Base-by-base conservation (phyloP, 345 rosid species). In the Melaleuca alternifolia region DNA sequence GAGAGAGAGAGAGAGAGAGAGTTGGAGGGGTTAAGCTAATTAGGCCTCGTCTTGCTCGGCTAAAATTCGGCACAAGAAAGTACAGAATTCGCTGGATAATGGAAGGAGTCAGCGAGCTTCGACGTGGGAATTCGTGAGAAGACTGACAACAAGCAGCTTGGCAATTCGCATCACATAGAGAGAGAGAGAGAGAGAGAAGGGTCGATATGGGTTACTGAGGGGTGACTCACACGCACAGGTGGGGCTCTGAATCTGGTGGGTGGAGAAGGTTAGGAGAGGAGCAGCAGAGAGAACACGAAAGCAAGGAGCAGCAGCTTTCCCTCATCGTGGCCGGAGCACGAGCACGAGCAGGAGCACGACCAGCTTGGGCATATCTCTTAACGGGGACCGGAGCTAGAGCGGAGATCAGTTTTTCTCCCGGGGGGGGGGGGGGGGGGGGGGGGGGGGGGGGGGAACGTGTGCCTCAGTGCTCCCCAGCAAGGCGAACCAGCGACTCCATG, bases 401-500 rank as follows among this genome's bases (percentile, higher is more conserved):
- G 48, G 20, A 50, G 86, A 85, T 2, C 41, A 41, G 41, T 41
- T 41, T 41, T 4, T 4, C 41, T 41, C 41, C 41, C 41, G 41
- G n/a, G 59, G 3, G 82, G 71, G 57, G 26, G 83, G 61, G 76
- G 37, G 51, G 81, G 86, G 79, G 83, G 61, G 92, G 54, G 84
- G 87, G 51, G 20, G 84, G 84, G 62, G 16, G 84, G 52, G 83
- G 10, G 54, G 86, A 79, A 87, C 51, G 85, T 87, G 91, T 94
- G 98, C 94, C 91, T 91, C 95, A n/a, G 94, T 90, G 94, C 91
- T 91, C 84, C 84, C 98, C 97, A 94, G 93, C 98, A 94, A 89
- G 90, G 85, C 91, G 92, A 94, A 21, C 79, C 46, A 65, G 46
- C 46, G 46, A 71, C 46, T 33, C 79, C 56, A 41, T 24, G 44